Conservation (phyloP, 2,329 filamentous ascomycete genomes). For the Xylariaceae sp. region DNA sequence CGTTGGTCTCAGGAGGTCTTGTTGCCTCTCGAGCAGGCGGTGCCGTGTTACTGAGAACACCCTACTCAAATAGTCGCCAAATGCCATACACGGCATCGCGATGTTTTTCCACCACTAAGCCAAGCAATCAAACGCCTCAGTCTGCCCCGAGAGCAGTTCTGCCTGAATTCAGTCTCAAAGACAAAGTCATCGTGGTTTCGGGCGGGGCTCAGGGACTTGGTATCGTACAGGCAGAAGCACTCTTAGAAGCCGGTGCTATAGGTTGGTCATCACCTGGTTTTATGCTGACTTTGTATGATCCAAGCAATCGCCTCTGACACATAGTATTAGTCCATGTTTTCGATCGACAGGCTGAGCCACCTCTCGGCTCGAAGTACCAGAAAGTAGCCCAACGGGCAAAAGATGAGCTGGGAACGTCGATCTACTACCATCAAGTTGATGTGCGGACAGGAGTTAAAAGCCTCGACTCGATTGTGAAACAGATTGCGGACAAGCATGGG, state of each 20-base stretch:
- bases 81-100: conserved; percentile 10
- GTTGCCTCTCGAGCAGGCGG: conserved; percentile 13
- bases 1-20: conserved; percentile 11
- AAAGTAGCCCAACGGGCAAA: conserved; percentile 58
- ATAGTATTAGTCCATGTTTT: conserved; percentile 54
- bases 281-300: not conserved
- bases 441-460: conserved; percentile 61
- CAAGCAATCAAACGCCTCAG: not conserved
- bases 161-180: conserved; percentile 69
- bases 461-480: conserved; percentile 62
- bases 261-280: conserved; percentile 34
- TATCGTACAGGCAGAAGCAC: conserved; percentile 69
- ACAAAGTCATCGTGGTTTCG: conserved; percentile 70
- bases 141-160: conserved; percentile 33
- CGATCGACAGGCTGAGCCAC: conserved; percentile 55
- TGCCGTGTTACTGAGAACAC: conserved; percentile 3
- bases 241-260: conserved; percentile 72
- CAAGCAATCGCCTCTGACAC: not conserved
- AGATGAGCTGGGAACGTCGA: conserved; percentile 58
- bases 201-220: conserved; percentile 74
- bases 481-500: conserved; percentile 64
- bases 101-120: not conserved
- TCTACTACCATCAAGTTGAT: conserved; percentile 75
- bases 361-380: conserved; percentile 54
- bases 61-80: conserved; percentile 6